phyloP scores from a whole-genome alignment of 108 stramenopile genomes.

The Cyclotella cryptica region DNA sequence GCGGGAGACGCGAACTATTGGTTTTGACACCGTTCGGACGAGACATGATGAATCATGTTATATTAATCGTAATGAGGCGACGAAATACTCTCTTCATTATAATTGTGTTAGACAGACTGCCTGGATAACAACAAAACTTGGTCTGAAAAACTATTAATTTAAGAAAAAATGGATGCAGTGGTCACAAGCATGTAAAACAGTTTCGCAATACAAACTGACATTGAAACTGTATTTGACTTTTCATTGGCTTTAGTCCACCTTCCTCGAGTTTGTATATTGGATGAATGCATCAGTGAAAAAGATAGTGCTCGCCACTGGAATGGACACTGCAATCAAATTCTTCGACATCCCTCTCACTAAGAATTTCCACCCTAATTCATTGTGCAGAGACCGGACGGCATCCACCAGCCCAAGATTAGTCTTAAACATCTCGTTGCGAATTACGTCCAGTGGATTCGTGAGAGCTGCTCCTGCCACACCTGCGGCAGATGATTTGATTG shows the following conservation, averaged over 20 bases:
- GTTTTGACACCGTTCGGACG: background rate
- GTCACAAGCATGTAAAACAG: too few species aligned
- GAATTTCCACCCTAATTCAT: slow-evolving; percentile 70
- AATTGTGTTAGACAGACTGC: too few species aligned
- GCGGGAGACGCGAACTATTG: slow-evolving; percentile 2
- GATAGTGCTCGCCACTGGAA: slow-evolving; percentile 95
- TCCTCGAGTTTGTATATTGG: slow-evolving; percentile 47
- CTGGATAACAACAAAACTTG: too few species aligned
- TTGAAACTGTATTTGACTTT: background rate
- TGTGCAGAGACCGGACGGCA: slow-evolving; percentile 61
- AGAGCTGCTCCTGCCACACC: slow-evolving; percentile 96
- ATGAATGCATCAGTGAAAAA: slow-evolving; percentile 95
- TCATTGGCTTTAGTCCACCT: background rate
- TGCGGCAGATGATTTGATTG: slow-evolving; percentile 87
- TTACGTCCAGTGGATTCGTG: slow-evolving; percentile 97
- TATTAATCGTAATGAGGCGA: background rate
- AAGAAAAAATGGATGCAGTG: too few species aligned
- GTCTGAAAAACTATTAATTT: too few species aligned
- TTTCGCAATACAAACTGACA: too few species aligned
- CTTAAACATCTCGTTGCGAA: slow-evolving; percentile 99
- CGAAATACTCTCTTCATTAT: too few species aligned
- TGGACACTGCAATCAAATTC: slow-evolving; percentile 95
- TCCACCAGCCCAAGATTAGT: slow-evolving; percentile 78
- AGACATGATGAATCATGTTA: slow-evolving; percentile 1
- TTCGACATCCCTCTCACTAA: slow-evolving; percentile 87